Conservation (phyloP, 768 basidiomycete species). For the Mycena metata region DNA sequence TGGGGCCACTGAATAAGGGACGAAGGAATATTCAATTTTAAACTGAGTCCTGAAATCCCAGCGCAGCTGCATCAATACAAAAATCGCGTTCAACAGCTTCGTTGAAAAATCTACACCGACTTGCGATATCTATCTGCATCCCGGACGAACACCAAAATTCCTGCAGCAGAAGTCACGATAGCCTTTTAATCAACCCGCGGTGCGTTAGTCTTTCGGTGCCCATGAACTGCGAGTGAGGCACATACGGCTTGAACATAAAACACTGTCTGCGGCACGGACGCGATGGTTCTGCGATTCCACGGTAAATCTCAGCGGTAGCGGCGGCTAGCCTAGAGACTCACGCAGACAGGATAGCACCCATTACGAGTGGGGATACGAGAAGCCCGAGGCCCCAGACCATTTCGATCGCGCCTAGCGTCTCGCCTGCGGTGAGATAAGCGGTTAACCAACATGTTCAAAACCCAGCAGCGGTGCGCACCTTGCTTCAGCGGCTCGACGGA, state of each 20-base stretch:
- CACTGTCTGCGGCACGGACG: constrained; percentile 25
- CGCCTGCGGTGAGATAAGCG: background rate
- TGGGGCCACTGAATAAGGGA: too few species aligned
- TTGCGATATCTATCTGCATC: constrained; percentile 27
- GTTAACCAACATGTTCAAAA: background rate
- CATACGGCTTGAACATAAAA: constrained; percentile 28
- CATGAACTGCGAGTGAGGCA: background rate
- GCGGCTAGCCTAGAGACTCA: background rate
- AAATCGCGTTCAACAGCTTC: too few species aligned
- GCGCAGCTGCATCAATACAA: too few species aligned
- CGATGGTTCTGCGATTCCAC: constrained; percentile 17
- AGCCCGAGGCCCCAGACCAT: constrained; percentile 22
- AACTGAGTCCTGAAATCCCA: too few species aligned
- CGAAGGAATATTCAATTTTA: too few species aligned
- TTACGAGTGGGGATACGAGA: constrained; percentile 19
- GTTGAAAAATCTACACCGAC: background rate
- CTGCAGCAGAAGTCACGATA: constrained; percentile 20
- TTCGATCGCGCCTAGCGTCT: constrained; percentile 25
- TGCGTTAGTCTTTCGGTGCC: background rate
- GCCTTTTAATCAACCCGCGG: background rate
- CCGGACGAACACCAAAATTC: constrained; percentile 20
- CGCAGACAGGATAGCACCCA: constrained; percentile 33
- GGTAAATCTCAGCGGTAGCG: background rate
- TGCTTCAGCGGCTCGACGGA: constrained; percentile 29
- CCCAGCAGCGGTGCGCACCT: constrained; percentile 11